A percentile compares a stretch with the other conserved stretches of the same genome.
These are phyloP conservation scores for Polyplosphaeria fusca DNA, from an alignment of 495 filamentous ascomycete species.

Conservation along the genomic window DNA sequence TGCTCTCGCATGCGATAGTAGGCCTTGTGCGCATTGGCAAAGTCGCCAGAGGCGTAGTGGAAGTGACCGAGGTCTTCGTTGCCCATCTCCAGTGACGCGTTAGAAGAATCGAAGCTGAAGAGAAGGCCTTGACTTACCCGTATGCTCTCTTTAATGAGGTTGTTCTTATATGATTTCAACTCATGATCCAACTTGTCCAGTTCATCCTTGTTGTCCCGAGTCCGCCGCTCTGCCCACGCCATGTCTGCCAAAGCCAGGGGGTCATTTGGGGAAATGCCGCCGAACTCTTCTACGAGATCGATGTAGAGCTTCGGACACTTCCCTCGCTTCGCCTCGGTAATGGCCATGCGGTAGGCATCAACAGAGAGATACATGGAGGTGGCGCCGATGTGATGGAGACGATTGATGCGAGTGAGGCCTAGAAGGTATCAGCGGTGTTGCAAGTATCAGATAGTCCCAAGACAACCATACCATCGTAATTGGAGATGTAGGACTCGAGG, in stretches of 20 bases:
- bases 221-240: constrained; percentile 64
- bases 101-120: not conserved
- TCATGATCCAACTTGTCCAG: constrained; percentile 74
- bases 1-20: constrained; percentile 73
- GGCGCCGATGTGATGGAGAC: constrained; percentile 75
- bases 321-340: constrained; percentile 68
- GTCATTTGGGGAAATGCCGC: constrained; percentile 62
- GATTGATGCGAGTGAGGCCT: constrained; percentile 71
- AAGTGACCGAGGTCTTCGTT: constrained; percentile 71
- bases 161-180: constrained; percentile 92
- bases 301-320: constrained; percentile 71
- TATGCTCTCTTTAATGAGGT: constrained; percentile 96
- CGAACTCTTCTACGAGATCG: constrained; percentile 62
- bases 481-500: constrained; percentile 85
- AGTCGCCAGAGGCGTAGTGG: constrained; percentile 63
- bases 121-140: constrained; percentile 46
- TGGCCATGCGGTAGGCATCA: constrained; percentile 77
- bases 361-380: constrained; percentile 70
- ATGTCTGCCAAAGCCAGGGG: constrained; percentile 63
- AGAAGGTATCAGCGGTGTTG: not conserved
- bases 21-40: constrained; percentile 59
- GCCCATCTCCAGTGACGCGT: constrained; percentile 57
- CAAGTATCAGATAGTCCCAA: not conserved
- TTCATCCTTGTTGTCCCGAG: constrained; percentile 61
- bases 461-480: constrained; percentile 69